Conservation (phyloP, 768 basidiomycete species). For the Baorangia bicolor region DNA sequence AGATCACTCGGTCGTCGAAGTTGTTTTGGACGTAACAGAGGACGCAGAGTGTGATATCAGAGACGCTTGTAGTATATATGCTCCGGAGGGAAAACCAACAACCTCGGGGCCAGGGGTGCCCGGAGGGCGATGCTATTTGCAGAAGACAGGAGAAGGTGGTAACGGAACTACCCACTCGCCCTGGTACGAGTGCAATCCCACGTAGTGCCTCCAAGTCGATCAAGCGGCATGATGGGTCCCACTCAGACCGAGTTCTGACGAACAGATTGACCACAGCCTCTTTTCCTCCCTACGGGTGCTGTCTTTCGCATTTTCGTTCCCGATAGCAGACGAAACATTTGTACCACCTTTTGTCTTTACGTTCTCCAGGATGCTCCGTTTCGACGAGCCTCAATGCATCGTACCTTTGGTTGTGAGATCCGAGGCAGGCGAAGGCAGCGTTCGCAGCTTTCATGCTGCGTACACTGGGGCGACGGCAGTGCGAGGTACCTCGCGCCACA, state of each 20-base stretch:
- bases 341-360: constrained; percentile 7
- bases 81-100: too few species aligned
- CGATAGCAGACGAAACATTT: constrained; percentile 12
- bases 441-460: constrained; percentile 16
- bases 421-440: background rate
- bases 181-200: too few species aligned
- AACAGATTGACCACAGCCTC: constrained; percentile 30
- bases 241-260: constrained; percentile 24
- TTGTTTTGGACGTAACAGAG: too few species aligned
- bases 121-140: too few species aligned
- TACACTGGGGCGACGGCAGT: constrained; percentile 14
- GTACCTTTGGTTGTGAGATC: constrained; percentile 17
- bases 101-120: too few species aligned
- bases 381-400: constrained; percentile 28
- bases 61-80: too few species aligned
- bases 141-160: background rate
- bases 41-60: too few species aligned
- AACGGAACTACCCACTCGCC: background rate
- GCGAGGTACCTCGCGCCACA: constrained; percentile 10
- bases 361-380: constrained; percentile 24
- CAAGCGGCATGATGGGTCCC: constrained; percentile 5
- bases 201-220: background rate
- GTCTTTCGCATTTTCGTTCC: constrained; percentile 12
- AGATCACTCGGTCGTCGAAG: too few species aligned
- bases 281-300: constrained; percentile 16